Conservation (phyloP, 176 grass and related monocot genomes). For the Thalia dealbata region DNA sequence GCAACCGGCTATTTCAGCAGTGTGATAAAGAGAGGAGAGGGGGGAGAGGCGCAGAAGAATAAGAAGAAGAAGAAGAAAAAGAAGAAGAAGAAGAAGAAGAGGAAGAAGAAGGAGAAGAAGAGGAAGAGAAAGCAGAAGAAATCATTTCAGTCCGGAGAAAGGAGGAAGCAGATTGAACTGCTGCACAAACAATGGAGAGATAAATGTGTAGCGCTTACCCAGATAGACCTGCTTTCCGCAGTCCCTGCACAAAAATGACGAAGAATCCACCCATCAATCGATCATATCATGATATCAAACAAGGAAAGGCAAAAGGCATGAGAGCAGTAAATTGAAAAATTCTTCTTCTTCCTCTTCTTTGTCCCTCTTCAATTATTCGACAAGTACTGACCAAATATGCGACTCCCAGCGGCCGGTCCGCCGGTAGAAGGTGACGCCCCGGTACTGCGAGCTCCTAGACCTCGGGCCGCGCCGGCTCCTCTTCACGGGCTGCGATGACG, state of each 20-base stretch:
- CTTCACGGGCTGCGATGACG: conserved; percentile 21
- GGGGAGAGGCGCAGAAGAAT: no score
- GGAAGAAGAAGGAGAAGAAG: no score
- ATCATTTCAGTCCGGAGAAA: not conserved
- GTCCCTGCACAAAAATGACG: conserved; percentile 66
- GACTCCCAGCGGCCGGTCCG: conserved; percentile 96
- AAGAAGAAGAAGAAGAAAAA: no score
- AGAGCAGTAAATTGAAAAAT: not conserved
- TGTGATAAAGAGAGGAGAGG: not conserved
- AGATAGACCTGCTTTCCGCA: conserved; percentile 99
- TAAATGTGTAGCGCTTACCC: conserved; percentile 42
- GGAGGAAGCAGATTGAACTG: no score
- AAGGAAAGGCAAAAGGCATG: not conserved
- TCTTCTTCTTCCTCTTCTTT: no score
- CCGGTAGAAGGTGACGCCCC: conserved; percentile 96
- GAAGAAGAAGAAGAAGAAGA: no score
- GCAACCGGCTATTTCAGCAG: not conserved
- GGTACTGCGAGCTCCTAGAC: conserved; percentile 96
- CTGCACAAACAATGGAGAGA: not conserved
- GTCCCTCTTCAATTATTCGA: no score
- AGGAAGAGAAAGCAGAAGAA: not conserved
- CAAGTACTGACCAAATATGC: conserved; percentile 80
- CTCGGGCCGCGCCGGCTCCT: conserved; percentile 86
- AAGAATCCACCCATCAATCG: conserved; percentile 11
- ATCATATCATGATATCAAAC: conserved; percentile 1